These are phyloP conservation scores for Lycium barbarum DNA, from an alignment of 257 asterid genomes.

Conservation along the genomic window DNA sequence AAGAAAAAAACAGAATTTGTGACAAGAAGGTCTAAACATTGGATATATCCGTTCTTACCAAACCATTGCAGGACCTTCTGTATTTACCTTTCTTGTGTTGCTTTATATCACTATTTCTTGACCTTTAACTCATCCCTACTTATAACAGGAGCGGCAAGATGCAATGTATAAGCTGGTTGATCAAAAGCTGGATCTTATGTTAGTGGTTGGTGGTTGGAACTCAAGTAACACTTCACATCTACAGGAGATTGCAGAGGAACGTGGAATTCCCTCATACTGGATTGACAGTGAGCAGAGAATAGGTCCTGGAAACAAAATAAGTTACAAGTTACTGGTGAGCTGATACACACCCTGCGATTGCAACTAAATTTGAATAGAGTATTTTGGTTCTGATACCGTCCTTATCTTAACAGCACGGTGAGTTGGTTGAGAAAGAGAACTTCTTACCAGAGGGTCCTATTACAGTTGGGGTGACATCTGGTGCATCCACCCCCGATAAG, in stretches of 20 bases:
- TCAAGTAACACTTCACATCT: slow-evolving; percentile 98
- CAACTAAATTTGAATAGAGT: slow-evolving; percentile 14
- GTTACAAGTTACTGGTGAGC: slow-evolving; percentile 80
- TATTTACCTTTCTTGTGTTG: background rate
- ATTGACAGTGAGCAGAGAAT: slow-evolving; percentile 82
- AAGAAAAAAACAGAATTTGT: slow-evolving; percentile 6
- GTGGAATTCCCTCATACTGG: slow-evolving; percentile 97
- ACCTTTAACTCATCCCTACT: slow-evolving; percentile 11
- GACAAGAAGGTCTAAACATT: background rate
- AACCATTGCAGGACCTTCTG: slow-evolving; percentile 23
- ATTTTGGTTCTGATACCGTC: background rate
- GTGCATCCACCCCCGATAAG: slow-evolving; percentile 99
- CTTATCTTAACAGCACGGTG: slow-evolving; percentile 75
- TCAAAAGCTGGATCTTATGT: slow-evolving; percentile 75
- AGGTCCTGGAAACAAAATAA: slow-evolving; percentile 91
- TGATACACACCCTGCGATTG: background rate
- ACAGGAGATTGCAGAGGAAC: slow-evolving; percentile 93
- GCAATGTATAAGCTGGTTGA: slow-evolving; percentile 98
- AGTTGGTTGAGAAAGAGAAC: slow-evolving; percentile 91
- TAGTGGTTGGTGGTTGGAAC: slow-evolving; percentile 99
- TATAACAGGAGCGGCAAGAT: slow-evolving; percentile 92
- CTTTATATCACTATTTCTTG: slow-evolving; percentile 3
- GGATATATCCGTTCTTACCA: background rate
- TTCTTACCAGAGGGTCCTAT: slow-evolving; percentile 90
- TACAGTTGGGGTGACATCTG: slow-evolving; percentile 91